These are phyloP conservation scores for Penicillium sp. DNA, from an alignment of 2,329 filamentous ascomycete genomes.

Conservation along the genomic window DNA sequence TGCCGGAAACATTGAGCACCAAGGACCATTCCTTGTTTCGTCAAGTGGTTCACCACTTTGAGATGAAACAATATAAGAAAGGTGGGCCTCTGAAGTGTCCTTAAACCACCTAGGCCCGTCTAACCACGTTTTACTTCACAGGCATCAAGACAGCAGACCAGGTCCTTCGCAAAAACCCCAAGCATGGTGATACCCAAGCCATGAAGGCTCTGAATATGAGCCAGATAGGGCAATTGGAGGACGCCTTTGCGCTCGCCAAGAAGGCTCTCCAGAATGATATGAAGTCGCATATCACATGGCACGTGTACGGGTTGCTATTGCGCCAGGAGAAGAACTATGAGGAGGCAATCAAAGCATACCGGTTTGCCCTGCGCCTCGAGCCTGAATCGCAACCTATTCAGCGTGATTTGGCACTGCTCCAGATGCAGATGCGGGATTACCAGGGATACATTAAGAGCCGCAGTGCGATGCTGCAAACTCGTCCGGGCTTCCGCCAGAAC, in stretches of 20 bases:
- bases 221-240: slow-evolving; percentile 84
- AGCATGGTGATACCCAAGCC: slow-evolving; percentile 95
- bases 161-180: slow-evolving; percentile 90
- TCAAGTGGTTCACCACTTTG: slow-evolving; percentile 91
- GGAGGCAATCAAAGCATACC: slow-evolving; percentile 98
- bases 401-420: slow-evolving; percentile 85
- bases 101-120: slow-evolving; percentile 9
- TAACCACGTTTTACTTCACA: slow-evolving; percentile 34
- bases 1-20: slow-evolving; percentile 56
- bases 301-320: slow-evolving; percentile 94
- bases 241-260: slow-evolving; percentile 92
- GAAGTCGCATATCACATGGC: slow-evolving; percentile 99
- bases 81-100: slow-evolving; percentile 43
- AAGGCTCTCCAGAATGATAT: slow-evolving; percentile 91
- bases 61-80: slow-evolving; percentile 97
- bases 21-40: slow-evolving; percentile 95
- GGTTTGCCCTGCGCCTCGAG: slow-evolving; percentile 88
- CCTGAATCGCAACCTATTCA: slow-evolving; percentile 95
- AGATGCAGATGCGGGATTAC: slow-evolving; percentile 96
- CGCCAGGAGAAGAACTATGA: slow-evolving; percentile 96
- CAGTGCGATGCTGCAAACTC: slow-evolving; percentile 79
- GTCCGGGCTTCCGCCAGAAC: slow-evolving; percentile 80
- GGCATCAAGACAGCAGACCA: slow-evolving; percentile 95
- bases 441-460: slow-evolving; percentile 89
- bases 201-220: slow-evolving; percentile 99